Evolutionary conservation across 768 basidiomycete species (phyloP), one percentile per base, ranked within the genome.

Genomic region (Lyophyllum atratum): DNA sequence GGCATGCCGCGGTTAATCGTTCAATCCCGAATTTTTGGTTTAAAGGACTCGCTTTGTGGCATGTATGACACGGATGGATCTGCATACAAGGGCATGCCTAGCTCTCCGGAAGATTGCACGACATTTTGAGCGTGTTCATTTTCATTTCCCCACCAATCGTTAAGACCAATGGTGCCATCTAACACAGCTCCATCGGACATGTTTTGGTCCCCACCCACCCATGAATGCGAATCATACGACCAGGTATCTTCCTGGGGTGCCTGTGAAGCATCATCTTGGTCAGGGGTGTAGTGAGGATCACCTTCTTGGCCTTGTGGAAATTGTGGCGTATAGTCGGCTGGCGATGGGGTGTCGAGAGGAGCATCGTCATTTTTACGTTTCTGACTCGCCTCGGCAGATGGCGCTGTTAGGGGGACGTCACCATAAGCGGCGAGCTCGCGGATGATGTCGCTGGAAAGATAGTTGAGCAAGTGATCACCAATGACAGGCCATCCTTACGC

Each of bases 351-450:
- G 43, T 46, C 21, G 24, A 17, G 15, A 28, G n/a, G 21, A 11
- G 37, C 44, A 9, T 11, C 39, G 22, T 19, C 34, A n/a, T 26
- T 9, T 10, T 43, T 44, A 31, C 22, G 28, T 37, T 55, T 44
- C 25, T 8, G 10, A 39, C 29, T 25, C 19, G 43, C 22, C 29
- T 52, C 51, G 2, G 15, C 26, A 7, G 33, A 48, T n/a, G 45
- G 29, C 7, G 33, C 22, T 10, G 52, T 33, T 22, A 53, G 17
- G 19, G 59, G 57, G 26, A 54, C 34, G 21, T 73, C 69, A 14
- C 72, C 70, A 3, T 72, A 70, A 25, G 66, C 69, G 4, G 74
- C 68, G 22, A 79, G 63, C 53, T 76, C 76, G 8, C 63, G 68
- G 25, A 77, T 54, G 19, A 77, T 68, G 59, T 78, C 77, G 63